Evolutionary conservation across 1,284 basidiomycete species (phyloP), one percentile per base, ranked within the genome.

Genomic region (Austropuccinia psidii): DNA sequence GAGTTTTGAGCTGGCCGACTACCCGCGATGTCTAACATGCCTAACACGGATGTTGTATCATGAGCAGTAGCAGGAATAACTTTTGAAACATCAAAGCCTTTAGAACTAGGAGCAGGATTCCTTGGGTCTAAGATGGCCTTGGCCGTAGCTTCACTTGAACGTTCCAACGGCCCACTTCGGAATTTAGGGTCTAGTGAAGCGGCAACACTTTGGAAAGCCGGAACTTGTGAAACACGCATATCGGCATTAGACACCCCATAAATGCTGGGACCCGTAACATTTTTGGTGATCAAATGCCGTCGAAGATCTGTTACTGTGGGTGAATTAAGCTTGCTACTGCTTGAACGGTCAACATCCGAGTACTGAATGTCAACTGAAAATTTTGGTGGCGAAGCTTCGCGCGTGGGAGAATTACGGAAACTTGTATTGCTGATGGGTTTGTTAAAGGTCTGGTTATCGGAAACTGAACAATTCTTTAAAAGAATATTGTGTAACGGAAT

Each of bases 401-500:
- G 47, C n/a, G 61, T 50, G 50, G 58, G 39, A 52, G 29, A 41
- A 35, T 50, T 37, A 49, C 29, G 74, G 31, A 21, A 39, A 27
- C 49, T 66, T 29, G 45, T 35, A 41, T 54, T 39, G 52, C 15
- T 27, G 39, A 45, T 64, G n/a, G 21, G 54, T 64, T 73, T 73
- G 21, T 55, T 37, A 29, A 49, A 41, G 27, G 54, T 55, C 17
- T n/a, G 49, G 41, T 54, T 55, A 54, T 73, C 70, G n/a, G 60
- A 24, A 13, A 41, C 72, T 19, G 72, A 65, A 21, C 52, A 78
- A 17, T 82, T 81, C 24, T 87, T 91, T 77, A 98, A 85, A 82
- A 99, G 98, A 27, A 98, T 90, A 0, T 94, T 98, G 76, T 93
- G 92, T 5, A 93, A 93, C 0, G 93, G 90, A n/a, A 97, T 89